A percentile compares a stretch with the other conserved stretches of the same genome.
Conservation (phyloP, 176 grass and related monocot species). For the Rhynchospora pubera region DNA sequence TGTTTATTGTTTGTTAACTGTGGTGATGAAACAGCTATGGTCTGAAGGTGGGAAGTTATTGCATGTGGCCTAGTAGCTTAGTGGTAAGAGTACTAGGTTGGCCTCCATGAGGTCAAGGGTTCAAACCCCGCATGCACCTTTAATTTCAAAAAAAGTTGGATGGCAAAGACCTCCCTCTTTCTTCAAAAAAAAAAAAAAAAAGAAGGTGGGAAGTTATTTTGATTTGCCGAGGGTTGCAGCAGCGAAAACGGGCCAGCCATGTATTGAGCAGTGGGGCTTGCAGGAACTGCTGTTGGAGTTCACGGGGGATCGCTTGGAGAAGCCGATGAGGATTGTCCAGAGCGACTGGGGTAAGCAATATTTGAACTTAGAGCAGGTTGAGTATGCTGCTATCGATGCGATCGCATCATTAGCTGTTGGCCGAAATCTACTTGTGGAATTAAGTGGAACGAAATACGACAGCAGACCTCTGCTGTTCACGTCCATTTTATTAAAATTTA, state of each 20-base stretch:
- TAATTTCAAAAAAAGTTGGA: too few relatives aligned
- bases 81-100: too few relatives aligned
- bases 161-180: too few relatives aligned
- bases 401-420: constrained; percentile 22
- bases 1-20: neutral
- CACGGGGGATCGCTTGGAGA: constrained; percentile 19
- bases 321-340: constrained; percentile 4
- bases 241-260: neutral
- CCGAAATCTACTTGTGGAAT: neutral
- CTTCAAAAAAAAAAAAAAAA: too few relatives aligned
- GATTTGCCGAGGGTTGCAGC: constrained; percentile 38
- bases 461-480: too few relatives aligned
- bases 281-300: constrained; percentile 17
- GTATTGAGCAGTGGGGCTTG: constrained; percentile 5
- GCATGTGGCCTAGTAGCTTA: too few relatives aligned
- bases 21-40: neutral
- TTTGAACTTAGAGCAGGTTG: constrained; percentile 17
- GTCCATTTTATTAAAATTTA: too few relatives aligned
- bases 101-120: too few relatives aligned
- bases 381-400: constrained; percentile 28
- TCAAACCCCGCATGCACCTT: too few relatives aligned
- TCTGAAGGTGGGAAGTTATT: constrained; percentile 19
- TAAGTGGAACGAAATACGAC: too few relatives aligned
- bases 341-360: constrained; percentile 10
- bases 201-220: too few relatives aligned